Conservation (phyloP, 495 filamentous ascomycete genomes). For the Parachaetomium inaequale region DNA sequence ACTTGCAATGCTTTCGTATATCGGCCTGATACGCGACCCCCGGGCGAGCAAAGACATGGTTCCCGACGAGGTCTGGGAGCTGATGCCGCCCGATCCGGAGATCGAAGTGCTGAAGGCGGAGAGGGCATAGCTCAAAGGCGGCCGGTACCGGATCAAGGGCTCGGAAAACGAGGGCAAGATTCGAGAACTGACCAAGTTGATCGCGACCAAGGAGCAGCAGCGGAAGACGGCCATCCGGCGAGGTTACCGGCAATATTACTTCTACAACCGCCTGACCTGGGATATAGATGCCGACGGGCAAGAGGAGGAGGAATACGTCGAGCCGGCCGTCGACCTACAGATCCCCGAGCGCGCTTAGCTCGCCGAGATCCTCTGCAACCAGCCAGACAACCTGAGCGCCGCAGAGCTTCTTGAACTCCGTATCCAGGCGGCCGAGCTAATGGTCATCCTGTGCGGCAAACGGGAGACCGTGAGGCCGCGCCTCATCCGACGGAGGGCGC, state of each 20-base stretch:
- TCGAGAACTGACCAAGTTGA: slow-evolving; percentile 13
- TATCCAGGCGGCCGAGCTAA: slow-evolving; percentile 20
- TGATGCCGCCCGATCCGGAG: slow-evolving; percentile 22
- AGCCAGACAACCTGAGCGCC: slow-evolving; percentile 12
- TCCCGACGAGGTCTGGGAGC: slow-evolving; percentile 24
- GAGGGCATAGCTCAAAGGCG: slow-evolving; percentile 26
- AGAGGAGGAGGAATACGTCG: not conserved
- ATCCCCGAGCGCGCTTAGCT: not conserved
- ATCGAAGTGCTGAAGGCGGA: slow-evolving; percentile 23
- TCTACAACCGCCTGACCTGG: slow-evolving; percentile 29
- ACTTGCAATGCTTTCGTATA: slow-evolving; percentile 21
- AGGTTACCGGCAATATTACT: slow-evolving; percentile 29
- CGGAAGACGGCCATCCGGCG: slow-evolving; percentile 12
- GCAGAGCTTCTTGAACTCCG: slow-evolving; percentile 14
- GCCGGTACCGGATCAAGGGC: slow-evolving; percentile 20
- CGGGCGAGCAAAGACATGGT: slow-evolving; percentile 5
- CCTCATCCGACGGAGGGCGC: not conserved
- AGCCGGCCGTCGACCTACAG: too few relatives aligned
- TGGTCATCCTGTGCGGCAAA: slow-evolving; percentile 11
- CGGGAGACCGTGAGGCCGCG: slow-evolving; percentile 7
- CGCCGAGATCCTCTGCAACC: not conserved
- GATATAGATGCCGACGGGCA: slow-evolving; percentile 19
- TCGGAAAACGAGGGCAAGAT: slow-evolving; percentile 16
- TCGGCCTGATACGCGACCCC: slow-evolving; percentile 24
- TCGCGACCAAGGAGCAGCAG: slow-evolving; percentile 18